Evolutionary conservation across 345 rosid species (phyloP).

Genomic region (Gossypium anomalum): DNA sequence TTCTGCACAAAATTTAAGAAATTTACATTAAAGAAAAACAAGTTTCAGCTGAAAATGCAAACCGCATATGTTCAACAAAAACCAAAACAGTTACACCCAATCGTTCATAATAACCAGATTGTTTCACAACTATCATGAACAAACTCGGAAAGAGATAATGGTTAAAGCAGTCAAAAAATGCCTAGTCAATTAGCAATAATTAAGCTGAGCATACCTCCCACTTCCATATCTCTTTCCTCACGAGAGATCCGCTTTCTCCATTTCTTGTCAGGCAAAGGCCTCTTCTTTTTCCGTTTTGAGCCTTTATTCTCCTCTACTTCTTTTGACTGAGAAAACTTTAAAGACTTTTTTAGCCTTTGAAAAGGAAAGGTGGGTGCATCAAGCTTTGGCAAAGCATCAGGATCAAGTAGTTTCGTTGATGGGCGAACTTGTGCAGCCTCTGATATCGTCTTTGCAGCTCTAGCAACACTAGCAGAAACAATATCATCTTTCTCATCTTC

Average conservation of each 20-base stretch:
- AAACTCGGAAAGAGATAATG: background rate
- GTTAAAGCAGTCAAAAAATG: conserved; percentile 10
- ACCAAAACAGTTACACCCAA: background rate
- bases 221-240: conserved; percentile 51
- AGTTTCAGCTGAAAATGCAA: conserved; percentile 5
- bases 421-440: conserved; percentile 84
- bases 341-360: conserved; percentile 60
- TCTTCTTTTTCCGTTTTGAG: conserved; percentile 45
- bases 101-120: background rate
- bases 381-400: conserved; percentile 72
- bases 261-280: conserved; percentile 85
- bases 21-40: background rate
- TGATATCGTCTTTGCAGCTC: conserved; percentile 53
- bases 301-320: conserved; percentile 41
- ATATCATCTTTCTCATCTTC: conserved; percentile 38
- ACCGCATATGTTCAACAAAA: background rate
- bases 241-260: conserved; percentile 66
- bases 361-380: conserved; percentile 72
- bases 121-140: conserved; percentile 9
- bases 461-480: conserved; percentile 52
- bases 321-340: conserved; percentile 37
- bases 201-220: conserved; percentile 44
- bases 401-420: conserved; percentile 71
- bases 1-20: conserved; percentile 33
- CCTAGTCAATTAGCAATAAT: conserved; percentile 16